Evolutionary conservation across 768 basidiomycete species (phyloP), one percentile per base, ranked within the genome.

Genomic region (Tylopilus vinaceipallidus): DNA sequence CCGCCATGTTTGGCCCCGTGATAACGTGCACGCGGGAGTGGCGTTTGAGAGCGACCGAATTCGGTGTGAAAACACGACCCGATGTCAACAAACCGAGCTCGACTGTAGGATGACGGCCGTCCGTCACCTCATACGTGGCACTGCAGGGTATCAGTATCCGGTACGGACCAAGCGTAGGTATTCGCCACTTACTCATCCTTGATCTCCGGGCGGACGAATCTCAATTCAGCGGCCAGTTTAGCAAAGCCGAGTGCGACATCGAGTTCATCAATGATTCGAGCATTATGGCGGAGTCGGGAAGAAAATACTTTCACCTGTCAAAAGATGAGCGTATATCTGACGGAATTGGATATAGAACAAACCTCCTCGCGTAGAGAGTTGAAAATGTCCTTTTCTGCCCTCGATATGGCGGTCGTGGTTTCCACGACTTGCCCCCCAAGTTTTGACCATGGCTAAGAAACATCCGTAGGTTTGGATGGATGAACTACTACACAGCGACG

Each of bases 1-100:
- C 90, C 6, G 88, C 91, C 91, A 93, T 95, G 60, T 97, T 98
- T 0, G 95, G 95, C 0, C 95, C 95, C 6, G 95, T 98, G 54
- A 98, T 88, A 19, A 86, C 64, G 56, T 95, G 94, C 10, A 97
- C 60, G 24, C 80, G 82, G 14, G 85, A 82, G 12, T 70, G 59
- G 1, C 81, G 72, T 3, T 72, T 72, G 60, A 98, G 75, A 14
- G 72, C 56, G 19, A 93, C 75, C 2, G 86, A 85, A 65, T 98
- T 98, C 0, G 94, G 84, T 2, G 84, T 90, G 66, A 95, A 98
- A 12, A 78, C 73, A 24, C 94, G 82, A 20, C 86, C 86, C 2
- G 81, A 73, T 0, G 75, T 75, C 36, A 93, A 71, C 4, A 98
- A 76, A 13, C 92, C 91, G 6, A 91, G 76, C 71, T 98, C 95